phyloP scores from a whole-genome alignment of 148 eudicot genomes.

The Cornus kousa region DNA sequence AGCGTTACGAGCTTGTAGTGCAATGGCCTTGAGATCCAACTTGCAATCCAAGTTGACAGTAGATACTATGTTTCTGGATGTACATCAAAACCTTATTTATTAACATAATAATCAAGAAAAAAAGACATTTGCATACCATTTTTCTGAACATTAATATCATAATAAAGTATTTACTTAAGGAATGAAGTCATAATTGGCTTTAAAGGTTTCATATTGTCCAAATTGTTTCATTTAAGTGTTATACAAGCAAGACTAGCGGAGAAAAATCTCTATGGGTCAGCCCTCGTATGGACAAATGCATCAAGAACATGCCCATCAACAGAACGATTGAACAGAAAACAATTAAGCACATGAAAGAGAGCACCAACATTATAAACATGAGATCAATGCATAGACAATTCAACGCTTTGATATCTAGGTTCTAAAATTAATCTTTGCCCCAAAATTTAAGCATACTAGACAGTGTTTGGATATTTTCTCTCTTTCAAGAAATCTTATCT shows the following conservation, averaged over 20 bases:
- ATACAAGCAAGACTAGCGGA: no score
- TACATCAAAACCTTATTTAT: constrained; percentile 6
- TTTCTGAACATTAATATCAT: background rate
- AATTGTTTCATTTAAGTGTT: no score
- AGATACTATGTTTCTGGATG: constrained; percentile 68
- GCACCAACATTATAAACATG: background rate
- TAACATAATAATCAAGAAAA: background rate
- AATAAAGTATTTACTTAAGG: background rate
- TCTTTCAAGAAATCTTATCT: no score
- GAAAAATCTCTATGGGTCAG: no score
- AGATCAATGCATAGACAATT: background rate
- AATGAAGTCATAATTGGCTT: background rate
- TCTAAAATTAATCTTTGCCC: no score
- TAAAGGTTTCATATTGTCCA: background rate
- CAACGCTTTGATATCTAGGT: no score
- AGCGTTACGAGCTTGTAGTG: constrained; percentile 83
- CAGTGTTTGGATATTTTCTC: no score
- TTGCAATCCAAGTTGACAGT: constrained; percentile 87
- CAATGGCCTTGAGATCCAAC: constrained; percentile 81
- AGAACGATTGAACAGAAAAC: no score
- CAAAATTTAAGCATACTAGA: no score
- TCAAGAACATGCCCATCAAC: background rate
- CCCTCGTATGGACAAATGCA: background rate
- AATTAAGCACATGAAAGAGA: background rate
- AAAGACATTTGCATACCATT: background rate